Percentiles rank a stretch among this genome's conserved stretches.
phyloP scores from a whole-genome alignment of 305 asterid species.

The Salvia sclarea region DNA sequence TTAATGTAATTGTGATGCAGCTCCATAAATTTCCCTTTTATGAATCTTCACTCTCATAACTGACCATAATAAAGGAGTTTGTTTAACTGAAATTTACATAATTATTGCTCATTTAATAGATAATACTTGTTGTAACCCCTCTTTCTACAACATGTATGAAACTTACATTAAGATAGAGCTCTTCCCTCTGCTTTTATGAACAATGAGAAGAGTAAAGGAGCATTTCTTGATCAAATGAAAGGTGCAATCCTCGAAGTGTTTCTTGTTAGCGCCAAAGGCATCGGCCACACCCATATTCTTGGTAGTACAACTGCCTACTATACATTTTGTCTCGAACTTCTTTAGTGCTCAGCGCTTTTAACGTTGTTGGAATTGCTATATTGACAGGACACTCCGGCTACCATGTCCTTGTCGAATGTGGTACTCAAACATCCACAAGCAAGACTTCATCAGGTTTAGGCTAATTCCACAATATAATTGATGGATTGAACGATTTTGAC shows the following conservation, averaged over 20 bases:
- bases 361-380: background rate
- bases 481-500: too few species aligned
- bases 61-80: constrained; percentile 16
- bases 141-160: constrained; percentile 28
- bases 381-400: constrained; percentile 53
- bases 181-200: constrained; percentile 21
- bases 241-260: constrained; percentile 77
- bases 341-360: background rate
- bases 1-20: background rate
- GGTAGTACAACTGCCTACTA: constrained; percentile 42
- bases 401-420: constrained; percentile 69
- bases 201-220: constrained; percentile 16
- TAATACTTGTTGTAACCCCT: constrained; percentile 35
- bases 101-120: constrained; percentile 7
- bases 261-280: constrained; percentile 68
- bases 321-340: too few species aligned
- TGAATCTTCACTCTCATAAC: too few species aligned
- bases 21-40: too few species aligned
- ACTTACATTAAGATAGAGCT: constrained; percentile 17
- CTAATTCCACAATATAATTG: too few species aligned
- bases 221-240: constrained; percentile 36
- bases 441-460: constrained; percentile 57
- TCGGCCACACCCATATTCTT: constrained; percentile 42
- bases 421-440: constrained; percentile 57
- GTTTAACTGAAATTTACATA: constrained; percentile 9